Evolutionary conservation across 768 basidiomycete species (phyloP), one percentile per base, ranked within the genome.

Genomic region (Boletus pseudopeckii): DNA sequence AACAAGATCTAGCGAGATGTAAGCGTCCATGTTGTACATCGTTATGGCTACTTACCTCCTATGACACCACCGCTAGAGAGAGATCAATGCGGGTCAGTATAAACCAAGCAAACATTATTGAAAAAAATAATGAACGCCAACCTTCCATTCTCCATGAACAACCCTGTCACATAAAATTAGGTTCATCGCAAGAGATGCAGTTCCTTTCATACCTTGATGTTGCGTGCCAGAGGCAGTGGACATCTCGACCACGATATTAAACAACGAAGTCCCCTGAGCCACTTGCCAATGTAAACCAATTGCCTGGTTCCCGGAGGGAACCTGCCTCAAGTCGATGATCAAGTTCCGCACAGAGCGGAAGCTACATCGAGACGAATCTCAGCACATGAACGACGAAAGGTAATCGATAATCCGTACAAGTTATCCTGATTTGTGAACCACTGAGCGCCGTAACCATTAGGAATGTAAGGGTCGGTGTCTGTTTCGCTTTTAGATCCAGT

Each of bases 271-370:
- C 4, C 82, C 80, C 64, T 91, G 89, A 2, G 89, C 78, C 18
- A 90, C 85, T 70, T 91, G 89, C 89, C 89, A 91, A 59, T 91
- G 89, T 32, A 91, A 72, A 28, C 86, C 88, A n/a, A 81, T 86
- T 34, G 82, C 85, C 58, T 77, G 60, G 11, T 71, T 74, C 14
- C 69, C 61, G 2, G 83, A 71, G 37, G 85, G 80, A 50, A 85
- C 78, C 50, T 66, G 77, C 70, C 72, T 72, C 55, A 84, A 70
- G 62, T 91, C 89, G 59, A 91, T 86, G 46, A 88, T 72, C 52
- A 91, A 79, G 70, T 91, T 90, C 60, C 88, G 74, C 33, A 90
- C 76, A 8, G 85, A 85, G 48, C 86, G 83, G 74, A 81, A 84
- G 71, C 83, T 86, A 45, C 33, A 46, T 45, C 8, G 26, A 4